A percentile compares a stretch with the other conserved stretches of the same genome.
Conservation (phyloP, 2,329 filamentous ascomycete species). For the Plenodomus lindquistii region DNA sequence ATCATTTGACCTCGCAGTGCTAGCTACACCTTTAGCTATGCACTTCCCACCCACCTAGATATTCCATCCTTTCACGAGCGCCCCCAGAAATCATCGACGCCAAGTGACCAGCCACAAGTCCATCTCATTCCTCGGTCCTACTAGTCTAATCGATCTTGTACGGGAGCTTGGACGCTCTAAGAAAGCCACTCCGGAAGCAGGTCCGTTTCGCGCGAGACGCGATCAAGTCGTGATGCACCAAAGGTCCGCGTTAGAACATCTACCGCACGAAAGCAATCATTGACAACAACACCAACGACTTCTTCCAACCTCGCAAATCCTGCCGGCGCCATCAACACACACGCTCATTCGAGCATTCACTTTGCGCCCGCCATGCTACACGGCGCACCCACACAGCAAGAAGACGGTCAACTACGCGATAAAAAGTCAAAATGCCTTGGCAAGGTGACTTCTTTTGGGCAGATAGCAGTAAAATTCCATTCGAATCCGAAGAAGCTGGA, state of each 20-base stretch:
- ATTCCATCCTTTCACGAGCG: not conserved
- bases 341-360: not conserved
- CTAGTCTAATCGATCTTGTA: not conserved
- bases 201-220: not conserved
- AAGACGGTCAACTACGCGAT: conserved; percentile 3
- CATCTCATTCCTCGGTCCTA: not conserved
- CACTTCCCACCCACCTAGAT: no score
- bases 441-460: conserved; percentile 17
- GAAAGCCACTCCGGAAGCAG: not conserved
- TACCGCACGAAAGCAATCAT: not conserved
- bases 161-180: not conserved
- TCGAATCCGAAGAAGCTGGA: conserved; percentile 16
- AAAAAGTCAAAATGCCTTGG: conserved; percentile 13
- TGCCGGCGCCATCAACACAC: not conserved
- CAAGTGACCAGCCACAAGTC: not conserved
- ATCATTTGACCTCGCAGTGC: no score
- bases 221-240: not conserved
- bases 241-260: not conserved
- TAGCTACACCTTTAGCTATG: no score
- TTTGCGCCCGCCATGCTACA: not conserved
- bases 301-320: not conserved
- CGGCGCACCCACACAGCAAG: not conserved
- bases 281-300: no score
- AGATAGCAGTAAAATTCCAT: conserved; percentile 22
- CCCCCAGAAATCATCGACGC: not conserved